Evolutionary conservation across 768 basidiomycete species (phyloP), one percentile per base, ranked within the genome.

Genomic region (Auricularia auricula-judae): DNA sequence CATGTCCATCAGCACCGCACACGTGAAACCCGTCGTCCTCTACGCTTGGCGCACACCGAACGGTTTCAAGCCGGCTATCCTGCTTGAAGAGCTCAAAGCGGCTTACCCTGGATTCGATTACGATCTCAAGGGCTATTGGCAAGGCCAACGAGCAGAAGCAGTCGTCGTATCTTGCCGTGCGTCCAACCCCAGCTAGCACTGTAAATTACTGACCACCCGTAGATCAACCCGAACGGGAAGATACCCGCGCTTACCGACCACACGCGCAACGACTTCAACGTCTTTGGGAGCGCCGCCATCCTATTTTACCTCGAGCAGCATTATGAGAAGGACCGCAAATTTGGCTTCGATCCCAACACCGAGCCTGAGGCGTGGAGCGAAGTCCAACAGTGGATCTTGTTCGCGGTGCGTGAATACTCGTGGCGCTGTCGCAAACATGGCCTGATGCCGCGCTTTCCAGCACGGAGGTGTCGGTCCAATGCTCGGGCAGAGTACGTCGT

Each of bases 381-480:
- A 74, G 80, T 84, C 76, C 70, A 91, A 29, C 91, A 91, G 71
- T 95, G 91, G 93, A 84, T 93, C 62, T 91, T 93, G 78, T 94
- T 93, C 68, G 82, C 85, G 4, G 74, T 59, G 61, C 53, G 63
- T 47, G 36, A n/a, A 29, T 29, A 11, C 33, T 61, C 36, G 14
- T 29, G 29, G 29, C 29, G 29, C 29, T 29, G 2, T 29, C 39
- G 59, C 21, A 8, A 4, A 36, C 36, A 4, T 62, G 5, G 29
- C 29, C 35, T 14, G 29, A 23, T 58, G 5, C 11, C 7, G 1
- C 14, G 2, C 11, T n/a, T 8, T 62, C 2, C 35, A 67, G 66
- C 68, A 69, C 63, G 68, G 68, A 2, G 67, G 67, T 42, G 59
- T 65, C 18, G 74, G 74, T 53, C 73, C 74, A 7, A 76, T 75